Base-by-base conservation (phyloP, 805 yeast genomes). In the Candida maesae region DNA sequence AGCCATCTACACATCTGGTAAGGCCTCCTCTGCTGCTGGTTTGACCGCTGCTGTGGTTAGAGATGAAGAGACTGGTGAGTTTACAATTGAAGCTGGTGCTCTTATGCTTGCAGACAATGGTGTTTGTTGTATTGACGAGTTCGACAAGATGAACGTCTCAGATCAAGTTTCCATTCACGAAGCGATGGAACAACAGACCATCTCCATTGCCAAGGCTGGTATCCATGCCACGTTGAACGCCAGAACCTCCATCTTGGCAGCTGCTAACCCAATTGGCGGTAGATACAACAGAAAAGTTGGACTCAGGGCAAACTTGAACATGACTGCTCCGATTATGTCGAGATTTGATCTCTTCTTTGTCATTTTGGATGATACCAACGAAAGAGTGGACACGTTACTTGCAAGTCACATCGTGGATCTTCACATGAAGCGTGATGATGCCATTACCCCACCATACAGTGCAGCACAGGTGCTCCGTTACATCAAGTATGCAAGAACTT, bases 131-230 rank as follows among this genome's bases (percentile, higher is more conserved):
- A 93, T 93, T 63, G 99, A 93, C 63, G 99, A 93, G 68, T 93
- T 93, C 55, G 99, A 93, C 61, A 93, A 93, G 69, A 93, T 93
- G 99, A 97, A 91, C 63, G 64, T 90, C 32, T 66, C 81, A 2
- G 98, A 93, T 65, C 98, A 93, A 66, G 98, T 93, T 41, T 98
- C 98, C 3, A 91, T 93, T 68, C 99, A 93, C 67, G 99, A 93
- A 68, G 99, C 98, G 18, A 93, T 93, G 99, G 99, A 93, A 73
- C 99, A 93, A 67, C 99, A 93, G 65, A 93, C 99, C 0, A 93
- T 93, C 51, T 90, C 97, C 13, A 93, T 93, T 57, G 97, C 99
- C 10, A 93, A 93, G 63, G 99, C 99, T 1, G 99, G 99, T 58
- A 93, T 93, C 49, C 97, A 93, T 59, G 98, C 99, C 2, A 93